phyloP scores from a whole-genome alignment of 176 grass and related monocot species.

The Carex littledalei region DNA sequence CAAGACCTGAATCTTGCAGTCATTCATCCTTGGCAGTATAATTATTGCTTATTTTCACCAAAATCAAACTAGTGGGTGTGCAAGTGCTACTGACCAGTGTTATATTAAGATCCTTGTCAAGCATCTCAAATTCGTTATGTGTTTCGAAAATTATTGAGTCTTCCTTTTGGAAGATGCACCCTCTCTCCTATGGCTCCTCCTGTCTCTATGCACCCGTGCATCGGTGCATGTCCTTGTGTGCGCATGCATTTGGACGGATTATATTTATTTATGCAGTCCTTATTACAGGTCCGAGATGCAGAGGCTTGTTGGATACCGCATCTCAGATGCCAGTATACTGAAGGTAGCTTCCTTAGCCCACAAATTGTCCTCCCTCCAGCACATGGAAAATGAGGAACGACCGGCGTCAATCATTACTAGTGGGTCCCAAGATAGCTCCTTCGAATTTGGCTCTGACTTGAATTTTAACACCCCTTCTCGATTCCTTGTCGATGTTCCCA shows the following conservation, averaged over 20 bases:
- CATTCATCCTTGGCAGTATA: background rate
- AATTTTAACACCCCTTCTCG: slow-evolving; percentile 69
- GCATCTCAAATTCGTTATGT: background rate
- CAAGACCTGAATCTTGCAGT: background rate
- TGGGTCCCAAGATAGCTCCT: slow-evolving; percentile 27
- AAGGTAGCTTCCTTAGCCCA: slow-evolving; percentile 61
- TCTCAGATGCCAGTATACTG: slow-evolving; percentile 38
- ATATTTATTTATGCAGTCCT: background rate
- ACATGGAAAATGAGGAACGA: slow-evolving; percentile 18
- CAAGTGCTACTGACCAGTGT: background rate
- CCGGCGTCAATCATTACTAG: slow-evolving; percentile 14
- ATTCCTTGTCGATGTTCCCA: slow-evolving; percentile 64
- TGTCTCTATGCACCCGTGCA: background rate
- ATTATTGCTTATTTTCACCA: background rate
- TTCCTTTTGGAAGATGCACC: background rate
- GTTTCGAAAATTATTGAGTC: background rate
- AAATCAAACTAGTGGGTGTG: background rate
- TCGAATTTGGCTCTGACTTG: slow-evolving; percentile 83
- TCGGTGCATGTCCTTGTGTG: background rate
- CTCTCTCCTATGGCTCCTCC: background rate
- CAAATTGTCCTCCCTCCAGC: slow-evolving; percentile 53
- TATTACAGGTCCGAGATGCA: slow-evolving; percentile 61
- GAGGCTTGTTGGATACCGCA: slow-evolving; percentile 57
- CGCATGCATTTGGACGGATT: background rate
- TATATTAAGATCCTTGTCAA: background rate